phyloP scores from a whole-genome alignment of 257 asterid genomes.

The Solanum chilense region DNA sequence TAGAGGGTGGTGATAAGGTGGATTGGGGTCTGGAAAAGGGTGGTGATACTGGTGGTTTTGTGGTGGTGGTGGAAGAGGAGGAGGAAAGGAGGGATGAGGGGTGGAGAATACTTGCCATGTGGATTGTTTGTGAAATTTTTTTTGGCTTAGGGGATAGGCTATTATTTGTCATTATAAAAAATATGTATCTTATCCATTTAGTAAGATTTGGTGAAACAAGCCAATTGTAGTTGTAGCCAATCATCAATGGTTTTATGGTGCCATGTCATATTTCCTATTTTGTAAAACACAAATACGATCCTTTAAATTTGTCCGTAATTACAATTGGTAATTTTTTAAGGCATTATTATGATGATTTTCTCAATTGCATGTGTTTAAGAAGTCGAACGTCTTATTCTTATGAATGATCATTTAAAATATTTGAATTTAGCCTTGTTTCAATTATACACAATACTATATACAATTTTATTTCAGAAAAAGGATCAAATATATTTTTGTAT shows the following conservation, averaged over 20 bases:
- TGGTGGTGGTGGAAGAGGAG: slow-evolving; percentile 16
- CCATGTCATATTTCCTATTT: not conserved
- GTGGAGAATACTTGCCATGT: slow-evolving; percentile 76
- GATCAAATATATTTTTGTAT: too few relatives aligned
- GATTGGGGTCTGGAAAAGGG: slow-evolving; percentile 27
- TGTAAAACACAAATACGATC: too few relatives aligned
- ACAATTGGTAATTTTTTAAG: too few relatives aligned
- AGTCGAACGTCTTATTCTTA: too few relatives aligned
- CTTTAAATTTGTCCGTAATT: too few relatives aligned
- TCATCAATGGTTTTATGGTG: not conserved
- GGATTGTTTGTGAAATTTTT: not conserved
- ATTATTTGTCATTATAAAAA: not conserved
- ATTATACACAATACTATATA: too few relatives aligned
- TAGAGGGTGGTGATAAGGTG: slow-evolving; percentile 26
- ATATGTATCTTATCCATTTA: slow-evolving; percentile 24
- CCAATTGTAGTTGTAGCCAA: not conserved
- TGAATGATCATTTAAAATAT: too few relatives aligned
- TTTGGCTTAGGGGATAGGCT: slow-evolving; percentile 25
- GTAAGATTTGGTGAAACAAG: not conserved
- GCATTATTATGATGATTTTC: too few relatives aligned
- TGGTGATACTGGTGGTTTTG: slow-evolving; percentile 28
- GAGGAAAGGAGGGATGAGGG: slow-evolving; percentile 50
- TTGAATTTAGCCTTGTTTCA: too few relatives aligned
- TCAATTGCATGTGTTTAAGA: too few relatives aligned
- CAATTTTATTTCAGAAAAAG: too few relatives aligned